phyloP scores from a whole-genome alignment of 768 basidiomycete species.

The Lactarius akahatsu region DNA sequence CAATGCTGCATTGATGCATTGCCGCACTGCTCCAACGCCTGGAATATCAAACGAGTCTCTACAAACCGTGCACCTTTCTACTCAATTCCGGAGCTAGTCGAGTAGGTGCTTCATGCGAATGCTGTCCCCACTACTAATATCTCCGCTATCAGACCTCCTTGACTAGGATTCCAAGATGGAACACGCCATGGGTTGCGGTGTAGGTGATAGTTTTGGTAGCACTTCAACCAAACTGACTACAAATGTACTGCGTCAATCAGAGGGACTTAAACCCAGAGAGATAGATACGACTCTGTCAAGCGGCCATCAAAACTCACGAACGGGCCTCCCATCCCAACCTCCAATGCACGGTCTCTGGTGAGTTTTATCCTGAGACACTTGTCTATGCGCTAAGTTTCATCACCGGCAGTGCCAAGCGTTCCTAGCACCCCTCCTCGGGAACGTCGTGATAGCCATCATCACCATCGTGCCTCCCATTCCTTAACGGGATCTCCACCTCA shows the following conservation, averaged over 20 bases:
- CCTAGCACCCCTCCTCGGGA: conserved; percentile 25
- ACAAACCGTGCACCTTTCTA: conserved; percentile 27
- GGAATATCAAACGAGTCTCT: conserved; percentile 19
- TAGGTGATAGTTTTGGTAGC: conserved; percentile 25
- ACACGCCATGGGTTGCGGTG: conserved; percentile 28
- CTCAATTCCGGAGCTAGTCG: conserved; percentile 25
- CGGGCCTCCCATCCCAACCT: not conserved
- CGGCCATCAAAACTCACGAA: not conserved
- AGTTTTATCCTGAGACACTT: not conserved
- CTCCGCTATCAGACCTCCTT: conserved; percentile 25
- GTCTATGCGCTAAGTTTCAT: not conserved
- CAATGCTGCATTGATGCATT: conserved; percentile 20
- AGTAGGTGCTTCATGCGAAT: conserved; percentile 9
- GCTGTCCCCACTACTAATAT: not conserved
- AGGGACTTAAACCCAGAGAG: conserved; percentile 11
- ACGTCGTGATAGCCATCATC: conserved; percentile 26
- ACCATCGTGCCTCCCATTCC: conserved; percentile 30
- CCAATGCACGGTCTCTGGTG: conserved; percentile 16
- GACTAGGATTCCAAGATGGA: conserved; percentile 31
- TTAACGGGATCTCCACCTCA: conserved; percentile 27
- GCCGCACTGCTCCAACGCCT: not conserved
- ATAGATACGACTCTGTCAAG: conserved; percentile 23
- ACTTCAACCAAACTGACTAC: conserved; percentile 18
- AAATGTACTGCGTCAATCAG: conserved; percentile 19
- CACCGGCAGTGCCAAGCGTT: conserved; percentile 1